These are phyloP conservation scores for Pythium coloratum DNA, from an alignment of 352 stramenopile genomes.

Conservation along the genomic window DNA sequence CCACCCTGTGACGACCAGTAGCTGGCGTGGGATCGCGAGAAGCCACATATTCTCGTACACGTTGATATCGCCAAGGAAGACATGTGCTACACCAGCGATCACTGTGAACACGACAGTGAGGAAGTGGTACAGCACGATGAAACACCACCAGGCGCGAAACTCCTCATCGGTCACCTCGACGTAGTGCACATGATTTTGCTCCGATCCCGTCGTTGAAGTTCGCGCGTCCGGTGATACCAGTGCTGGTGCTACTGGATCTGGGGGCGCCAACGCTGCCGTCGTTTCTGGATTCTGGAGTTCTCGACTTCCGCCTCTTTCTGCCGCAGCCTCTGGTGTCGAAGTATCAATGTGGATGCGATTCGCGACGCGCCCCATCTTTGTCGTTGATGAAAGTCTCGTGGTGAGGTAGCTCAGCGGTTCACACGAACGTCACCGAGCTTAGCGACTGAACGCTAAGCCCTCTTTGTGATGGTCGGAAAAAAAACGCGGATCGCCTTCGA, in stretches of 20 bases:
- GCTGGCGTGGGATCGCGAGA: neutral
- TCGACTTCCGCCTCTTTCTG: neutral
- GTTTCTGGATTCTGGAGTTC: neutral
- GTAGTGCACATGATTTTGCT: neutral
- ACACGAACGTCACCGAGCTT: no score
- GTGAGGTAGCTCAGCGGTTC: no score
- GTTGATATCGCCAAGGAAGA: constrained; percentile 1
- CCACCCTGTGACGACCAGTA: neutral
- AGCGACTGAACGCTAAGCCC: no score
- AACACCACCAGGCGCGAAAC: constrained; percentile 6
- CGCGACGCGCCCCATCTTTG: neutral
- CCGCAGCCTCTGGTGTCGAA: no score
- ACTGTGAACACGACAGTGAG: constrained; percentile 5
- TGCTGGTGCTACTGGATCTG: neutral
- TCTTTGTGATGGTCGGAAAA: no score
- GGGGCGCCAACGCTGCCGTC: no score
- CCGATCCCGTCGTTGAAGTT: neutral
- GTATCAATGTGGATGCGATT: neutral
- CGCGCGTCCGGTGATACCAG: no score
- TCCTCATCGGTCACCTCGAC: neutral
- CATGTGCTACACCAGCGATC: neutral
- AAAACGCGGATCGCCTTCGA: no score
- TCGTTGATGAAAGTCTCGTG: no score
- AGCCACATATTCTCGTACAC: constrained; percentile 15
- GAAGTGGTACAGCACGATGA: neutral